These are phyloP conservation scores for Nigrospora osmanthi DNA, from an alignment of 2,329 filamentous ascomycete genomes.

Conservation along the genomic window DNA sequence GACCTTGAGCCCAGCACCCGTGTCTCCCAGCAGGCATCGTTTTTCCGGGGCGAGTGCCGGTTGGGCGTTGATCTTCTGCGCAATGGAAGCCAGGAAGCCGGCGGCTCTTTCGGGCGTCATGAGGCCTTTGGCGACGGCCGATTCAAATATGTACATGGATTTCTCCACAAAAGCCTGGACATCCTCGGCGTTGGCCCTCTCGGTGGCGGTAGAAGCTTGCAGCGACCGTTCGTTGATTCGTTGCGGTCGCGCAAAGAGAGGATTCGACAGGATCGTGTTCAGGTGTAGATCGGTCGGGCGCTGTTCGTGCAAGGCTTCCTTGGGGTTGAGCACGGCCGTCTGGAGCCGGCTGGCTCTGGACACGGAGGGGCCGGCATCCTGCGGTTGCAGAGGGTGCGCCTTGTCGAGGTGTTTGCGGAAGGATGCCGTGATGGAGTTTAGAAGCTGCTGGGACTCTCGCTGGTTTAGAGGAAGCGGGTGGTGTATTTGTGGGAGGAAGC, in stretches of 20 bases:
- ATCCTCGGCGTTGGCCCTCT: neutral
- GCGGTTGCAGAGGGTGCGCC: conserved; percentile 41
- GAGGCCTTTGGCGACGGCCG: conserved; percentile 45
- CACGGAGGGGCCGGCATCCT: conserved; percentile 8
- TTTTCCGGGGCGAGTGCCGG: conserved; percentile 24
- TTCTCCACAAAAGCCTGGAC: conserved; percentile 17
- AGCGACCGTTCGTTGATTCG: neutral
- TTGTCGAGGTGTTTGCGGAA: conserved; percentile 51
- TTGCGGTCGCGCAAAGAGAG: conserved; percentile 36
- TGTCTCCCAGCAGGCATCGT: conserved; percentile 26
- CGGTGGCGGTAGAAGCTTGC: conserved; percentile 4
- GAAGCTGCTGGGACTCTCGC: conserved; percentile 44
- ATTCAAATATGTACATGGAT: conserved; percentile 48
- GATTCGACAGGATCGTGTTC: conserved; percentile 49
- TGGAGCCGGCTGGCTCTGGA: conserved; percentile 6
- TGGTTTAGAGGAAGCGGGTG: conserved; percentile 43
- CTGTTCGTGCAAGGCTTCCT: conserved; percentile 9
- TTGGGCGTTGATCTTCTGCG: conserved; percentile 28
- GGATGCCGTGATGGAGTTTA: conserved; percentile 47
- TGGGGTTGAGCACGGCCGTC: conserved; percentile 2
- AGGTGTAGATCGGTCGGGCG: conserved; percentile 42
- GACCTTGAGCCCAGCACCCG: conserved; percentile 38
- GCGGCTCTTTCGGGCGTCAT: conserved; percentile 47
- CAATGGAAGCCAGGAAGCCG: conserved; percentile 44
- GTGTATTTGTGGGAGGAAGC: conserved; percentile 36